Evolutionary conservation across 2,329 filamentous ascomycete genomes (phyloP).

Genomic region (Clonostachys rhizophaga): DNA sequence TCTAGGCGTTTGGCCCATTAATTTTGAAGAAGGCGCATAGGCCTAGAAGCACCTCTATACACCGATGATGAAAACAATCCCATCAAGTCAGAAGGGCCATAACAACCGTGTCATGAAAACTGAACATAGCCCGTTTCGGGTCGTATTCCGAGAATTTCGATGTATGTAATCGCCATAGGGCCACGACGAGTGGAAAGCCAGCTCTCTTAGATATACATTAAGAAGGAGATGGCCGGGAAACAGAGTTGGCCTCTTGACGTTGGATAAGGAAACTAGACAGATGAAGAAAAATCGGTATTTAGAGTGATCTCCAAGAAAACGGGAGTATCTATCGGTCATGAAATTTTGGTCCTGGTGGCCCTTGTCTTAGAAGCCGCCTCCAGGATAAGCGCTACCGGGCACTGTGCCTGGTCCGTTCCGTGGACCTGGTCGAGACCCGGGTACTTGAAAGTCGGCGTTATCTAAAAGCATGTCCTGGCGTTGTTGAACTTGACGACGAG

Average conservation of each 20-base stretch:
- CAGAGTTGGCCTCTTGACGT: not conserved
- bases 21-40: no score
- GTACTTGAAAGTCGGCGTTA: constrained; percentile 84
- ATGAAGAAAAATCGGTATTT: no score
- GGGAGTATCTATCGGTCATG: not conserved
- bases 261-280: not conserved
- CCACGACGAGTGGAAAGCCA: not conserved
- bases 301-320: no score
- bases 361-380: constrained; percentile 17
- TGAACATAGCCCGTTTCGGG: no score
- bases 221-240: not conserved
- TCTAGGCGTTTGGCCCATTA: no score
- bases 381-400: constrained; percentile 48
- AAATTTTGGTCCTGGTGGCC: not conserved
- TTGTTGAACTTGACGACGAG: constrained; percentile 36
- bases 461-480: constrained; percentile 71
- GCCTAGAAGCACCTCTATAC: no score
- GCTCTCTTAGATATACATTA: not conserved
- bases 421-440: constrained; percentile 28
- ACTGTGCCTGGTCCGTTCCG: constrained; percentile 37
- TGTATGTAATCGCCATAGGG: no score
- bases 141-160: no score
- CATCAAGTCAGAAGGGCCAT: no score
- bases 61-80: no score
- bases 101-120: no score